phyloP scores from a whole-genome alignment of 202 grass and related monocot species.

The Zoysia matrella region DNA sequence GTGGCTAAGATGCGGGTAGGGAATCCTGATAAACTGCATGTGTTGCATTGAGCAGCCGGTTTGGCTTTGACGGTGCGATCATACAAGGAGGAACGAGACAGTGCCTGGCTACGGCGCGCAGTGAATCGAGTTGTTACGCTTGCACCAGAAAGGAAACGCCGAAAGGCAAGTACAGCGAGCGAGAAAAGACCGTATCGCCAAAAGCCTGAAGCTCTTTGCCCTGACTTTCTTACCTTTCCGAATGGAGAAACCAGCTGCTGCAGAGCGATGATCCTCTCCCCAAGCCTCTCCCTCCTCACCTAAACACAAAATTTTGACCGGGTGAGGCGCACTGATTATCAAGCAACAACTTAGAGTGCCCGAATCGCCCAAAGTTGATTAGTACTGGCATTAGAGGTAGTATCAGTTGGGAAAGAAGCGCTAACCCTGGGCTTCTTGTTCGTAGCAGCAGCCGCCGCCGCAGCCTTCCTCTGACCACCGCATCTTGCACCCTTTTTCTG shows the following conservation, averaged over 20 bases:
- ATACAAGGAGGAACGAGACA: no score
- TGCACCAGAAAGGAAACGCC: slow-evolving; percentile 34
- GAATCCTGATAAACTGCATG: background rate
- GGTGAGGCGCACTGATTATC: background rate
- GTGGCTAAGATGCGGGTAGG: background rate
- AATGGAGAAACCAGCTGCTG: slow-evolving; percentile 98
- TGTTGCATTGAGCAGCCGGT: slow-evolving; percentile 6
- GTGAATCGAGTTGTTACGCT: slow-evolving; percentile 18
- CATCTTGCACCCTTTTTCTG: slow-evolving; percentile 68
- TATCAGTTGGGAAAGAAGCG: background rate
- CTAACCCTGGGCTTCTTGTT: slow-evolving; percentile 76
- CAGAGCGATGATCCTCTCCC: slow-evolving; percentile 96
- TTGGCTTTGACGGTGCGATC: slow-evolving; percentile 1
- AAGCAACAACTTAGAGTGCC: background rate
- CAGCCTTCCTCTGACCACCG: slow-evolving; percentile 48
- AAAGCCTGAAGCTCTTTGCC: slow-evolving; percentile 35
- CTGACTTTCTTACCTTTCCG: slow-evolving; percentile 76
- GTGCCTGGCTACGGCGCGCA: no score
- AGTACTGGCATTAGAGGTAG: slow-evolving; percentile 29
- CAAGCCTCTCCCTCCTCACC: slow-evolving; percentile 84
- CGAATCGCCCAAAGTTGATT: background rate
- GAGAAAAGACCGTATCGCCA: slow-evolving; percentile 50
- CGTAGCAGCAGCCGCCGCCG: slow-evolving; percentile 13
- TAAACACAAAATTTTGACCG: slow-evolving; percentile 30
- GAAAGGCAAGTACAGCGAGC: slow-evolving; percentile 26